Percentiles rank a stretch among this genome's conserved stretches.
phyloP scores from a whole-genome alignment of 1,284 basidiomycete species.

The Ceratobasidium sp. region DNA sequence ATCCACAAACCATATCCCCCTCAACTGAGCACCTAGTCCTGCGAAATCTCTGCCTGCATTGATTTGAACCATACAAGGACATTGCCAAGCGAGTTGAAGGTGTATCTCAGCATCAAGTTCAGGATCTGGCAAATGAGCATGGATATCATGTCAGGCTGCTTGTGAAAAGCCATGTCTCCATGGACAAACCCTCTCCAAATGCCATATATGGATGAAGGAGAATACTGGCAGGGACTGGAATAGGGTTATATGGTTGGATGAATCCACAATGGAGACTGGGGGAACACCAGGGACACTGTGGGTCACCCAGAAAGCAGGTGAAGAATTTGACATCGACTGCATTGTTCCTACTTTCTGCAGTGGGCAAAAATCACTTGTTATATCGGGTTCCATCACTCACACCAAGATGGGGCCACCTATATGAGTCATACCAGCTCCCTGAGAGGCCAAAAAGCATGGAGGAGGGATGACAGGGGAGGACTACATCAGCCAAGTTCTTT shows the following conservation, averaged over 20 bases:
- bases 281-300: not conserved
- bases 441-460: not conserved
- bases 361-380: not conserved
- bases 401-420: not conserved
- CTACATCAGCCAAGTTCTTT: not conserved
- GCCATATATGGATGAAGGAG: not conserved
- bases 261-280: not conserved
- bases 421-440: not conserved
- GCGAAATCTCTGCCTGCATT: not conserved
- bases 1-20: not conserved
- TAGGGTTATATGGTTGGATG: not conserved
- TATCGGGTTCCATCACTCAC: not conserved
- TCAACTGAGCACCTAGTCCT: not conserved
- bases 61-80: not conserved
- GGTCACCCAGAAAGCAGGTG: constrained; percentile 7
- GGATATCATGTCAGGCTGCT: constrained; percentile 3
- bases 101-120: not conserved
- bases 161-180: not conserved
- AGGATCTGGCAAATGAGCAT: too few relatives aligned
- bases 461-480: constrained; percentile 4
- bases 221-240: constrained; percentile 6
- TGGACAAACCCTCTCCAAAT: not conserved
- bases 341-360: not conserved
- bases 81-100: not conserved
- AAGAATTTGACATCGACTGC: constrained; percentile 1